Base-by-base conservation (phyloP, 2,329 filamentous ascomycete genomes). In the Chrysoporthe austroafricana region DNA sequence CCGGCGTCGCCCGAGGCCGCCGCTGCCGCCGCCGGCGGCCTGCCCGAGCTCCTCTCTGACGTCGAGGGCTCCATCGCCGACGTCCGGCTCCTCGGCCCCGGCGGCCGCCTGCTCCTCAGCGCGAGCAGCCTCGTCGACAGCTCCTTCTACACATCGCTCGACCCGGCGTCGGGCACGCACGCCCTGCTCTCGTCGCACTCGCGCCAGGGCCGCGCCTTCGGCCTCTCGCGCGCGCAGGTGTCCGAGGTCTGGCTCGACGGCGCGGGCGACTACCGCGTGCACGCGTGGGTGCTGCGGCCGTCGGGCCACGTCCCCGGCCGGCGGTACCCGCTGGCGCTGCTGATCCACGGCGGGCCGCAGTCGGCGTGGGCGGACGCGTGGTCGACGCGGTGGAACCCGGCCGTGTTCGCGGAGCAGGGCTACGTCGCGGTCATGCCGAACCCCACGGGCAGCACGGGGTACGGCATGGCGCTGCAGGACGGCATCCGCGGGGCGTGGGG, bases 321-420 rank as follows among this genome's bases (percentile, higher is more conserved):
- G 77, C 93, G 87, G 71, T 96, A 95, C 74, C 93, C 93, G 0
- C 82, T 97, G 4, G 88, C 91, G 1, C 90, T 94, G 75, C 81
- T 94, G 54, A 91, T 96, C 70, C 93, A 97, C 74, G 93, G 93
- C 65, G 93, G 93, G 0, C 93, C 93, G 0, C 92, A 96, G 76
- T 87, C 89, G 32, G 87, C 91, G 0, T 95, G 91, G 90, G 81
- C 78, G 43, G 90, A 96, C 74, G 82, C 85, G 39, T 96, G 93
- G 92, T 91, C 86, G 76, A 93, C 90, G 2, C 84, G 93, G 21
- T 97, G 93, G 93, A 96, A 96, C 76, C 90, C 91, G 1, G 92
- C 91, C 69, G 85, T 95, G 11, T 96, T 93, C 75, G 93, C 93
- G 3, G 93, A 96, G 77, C 92, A 95, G 79, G 93, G 93, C 58